A percentile compares a stretch with the other conserved stretches of the same genome.
Evolutionary conservation across 2,329 filamentous ascomycete species (phyloP).

Genomic region (Sporothrix luriei): DNA sequence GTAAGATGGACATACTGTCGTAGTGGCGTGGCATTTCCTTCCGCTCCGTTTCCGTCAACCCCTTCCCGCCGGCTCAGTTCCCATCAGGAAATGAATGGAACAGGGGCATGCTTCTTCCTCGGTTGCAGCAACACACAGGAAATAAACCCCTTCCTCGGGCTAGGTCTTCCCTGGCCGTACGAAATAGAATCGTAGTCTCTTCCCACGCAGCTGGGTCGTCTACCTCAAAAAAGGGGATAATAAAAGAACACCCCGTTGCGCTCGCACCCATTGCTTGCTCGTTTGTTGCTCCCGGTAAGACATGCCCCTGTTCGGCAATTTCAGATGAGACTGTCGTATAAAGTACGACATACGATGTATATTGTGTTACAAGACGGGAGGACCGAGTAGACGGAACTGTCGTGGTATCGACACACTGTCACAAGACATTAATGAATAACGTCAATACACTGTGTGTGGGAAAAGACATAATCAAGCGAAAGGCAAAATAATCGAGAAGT

Average conservation of each 20-base stretch:
- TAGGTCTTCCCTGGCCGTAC: not conserved
- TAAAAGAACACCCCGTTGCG: too few species aligned
- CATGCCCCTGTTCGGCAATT: constrained; percentile 13
- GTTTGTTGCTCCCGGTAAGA: constrained; percentile 10
- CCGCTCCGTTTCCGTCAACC: not conserved
- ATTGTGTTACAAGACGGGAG: too few species aligned
- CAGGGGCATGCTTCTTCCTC: not conserved
- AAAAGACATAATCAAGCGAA: too few species aligned
- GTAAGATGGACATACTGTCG: not conserved
- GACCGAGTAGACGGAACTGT: not conserved
- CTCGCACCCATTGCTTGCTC: not conserved
- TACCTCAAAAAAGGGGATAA: not conserved
- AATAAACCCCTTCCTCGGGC: not conserved
- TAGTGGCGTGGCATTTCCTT: not conserved
- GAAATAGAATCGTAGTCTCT: not conserved
- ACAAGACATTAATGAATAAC: not conserved
- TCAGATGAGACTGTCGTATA: not conserved
- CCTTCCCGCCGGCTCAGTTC: not conserved
- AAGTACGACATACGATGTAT: not conserved
- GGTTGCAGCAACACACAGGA: not conserved
- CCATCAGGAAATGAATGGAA: constrained; percentile 2
- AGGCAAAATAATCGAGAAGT: too few species aligned
- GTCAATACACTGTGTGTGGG: too few species aligned
- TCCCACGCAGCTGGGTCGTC: not conserved
- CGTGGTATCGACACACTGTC: not conserved